Evolutionary conservation across 1,284 basidiomycete species (phyloP), one percentile per base, ranked within the genome.

Genomic region (Melampsora larici-populina): DNA sequence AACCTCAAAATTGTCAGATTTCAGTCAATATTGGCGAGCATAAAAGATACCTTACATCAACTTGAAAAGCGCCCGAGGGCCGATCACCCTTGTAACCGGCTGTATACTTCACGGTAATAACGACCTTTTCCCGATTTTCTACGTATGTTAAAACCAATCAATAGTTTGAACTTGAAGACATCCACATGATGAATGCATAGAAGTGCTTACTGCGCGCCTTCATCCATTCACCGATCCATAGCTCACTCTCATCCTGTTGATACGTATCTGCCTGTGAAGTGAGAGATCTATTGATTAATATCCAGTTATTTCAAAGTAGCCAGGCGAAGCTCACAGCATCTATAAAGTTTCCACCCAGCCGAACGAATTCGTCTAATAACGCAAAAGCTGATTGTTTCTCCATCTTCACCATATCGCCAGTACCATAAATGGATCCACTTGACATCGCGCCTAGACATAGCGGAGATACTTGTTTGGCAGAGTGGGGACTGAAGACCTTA

Each of bases 381-480:
- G 79, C 81, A 43, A 81, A 81, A 17, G 80, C 69, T 49, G 40
- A 79, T 48, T 78, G 29, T 70, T 81, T 79, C 67, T 79, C 72
- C 31, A 81, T 76, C 18, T 78, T 78, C 33, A 79, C 79, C 0
- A 78, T 55, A 26, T 26, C 51, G 6, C 24, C 21, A 21, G 18
- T 55, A 3, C 21, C 51, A 87, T 87, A 87, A 64, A 86, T 83
- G 78, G 86, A 84, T 78, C 83, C 86, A 73, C 87, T 85, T 81
- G 83, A 87, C 87, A 87, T 87, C 17, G 84, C 86, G 17, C 87
- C 87, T 9, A 88, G 83, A 78, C 84, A 84, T 17, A 88, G 81
- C 0, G 87, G 87, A 6, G 86, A 87, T 48, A 88, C 87, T 78
- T 36, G 36, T 36, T 3, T 36, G 36, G 36, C 9, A 9, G 36